phyloP scores from a whole-genome alignment of 31 red algal genomes.

The Asparagopsis taxiformis region DNA sequence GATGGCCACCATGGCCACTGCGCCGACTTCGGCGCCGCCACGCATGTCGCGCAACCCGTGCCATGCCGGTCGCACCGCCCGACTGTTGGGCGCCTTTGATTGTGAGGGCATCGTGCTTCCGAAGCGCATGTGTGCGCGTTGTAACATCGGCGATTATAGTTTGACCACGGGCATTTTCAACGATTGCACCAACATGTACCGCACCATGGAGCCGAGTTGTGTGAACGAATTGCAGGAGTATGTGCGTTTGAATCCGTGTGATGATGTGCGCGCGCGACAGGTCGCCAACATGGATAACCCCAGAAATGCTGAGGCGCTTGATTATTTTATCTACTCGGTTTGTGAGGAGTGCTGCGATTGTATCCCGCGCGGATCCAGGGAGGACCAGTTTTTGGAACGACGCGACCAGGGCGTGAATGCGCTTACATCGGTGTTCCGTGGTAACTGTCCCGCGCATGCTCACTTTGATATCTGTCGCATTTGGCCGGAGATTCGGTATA shows the following conservation, averaged over 20 bases:
- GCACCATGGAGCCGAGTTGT: constrained; percentile 24
- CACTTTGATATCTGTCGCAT: constrained; percentile 47
- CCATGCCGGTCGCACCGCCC: too few relatives aligned
- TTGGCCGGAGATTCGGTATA: constrained; percentile 36
- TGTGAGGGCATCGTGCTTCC: constrained; percentile 48
- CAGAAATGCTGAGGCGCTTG: constrained; percentile 9
- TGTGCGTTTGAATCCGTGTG: constrained; percentile 31
- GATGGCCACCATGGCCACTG: too few relatives aligned
- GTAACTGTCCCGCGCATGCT: constrained; percentile 52
- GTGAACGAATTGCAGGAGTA: constrained; percentile 11
- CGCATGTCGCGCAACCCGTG: too few relatives aligned
- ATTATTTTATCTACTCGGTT: constrained; percentile 73
- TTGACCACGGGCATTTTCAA: constrained; percentile 18
- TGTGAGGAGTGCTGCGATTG: constrained; percentile 73
- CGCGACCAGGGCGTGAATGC: constrained; percentile 15
- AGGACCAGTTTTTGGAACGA: constrained; percentile 8
- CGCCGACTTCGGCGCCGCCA: too few relatives aligned
- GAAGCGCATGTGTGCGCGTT: constrained; percentile 19
- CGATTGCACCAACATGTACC: constrained; percentile 49
- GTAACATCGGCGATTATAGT: constrained; percentile 37
- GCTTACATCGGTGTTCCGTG: constrained; percentile 28
- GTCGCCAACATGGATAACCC: constrained; percentile 5
- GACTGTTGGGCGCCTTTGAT: too few relatives aligned
- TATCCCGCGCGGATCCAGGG: constrained; percentile 24
- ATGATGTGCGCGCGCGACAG: constrained; percentile 30